Base-by-base conservation (phyloP, 1,139 yeast genomes). In the Diutina mesorugosa region DNA sequence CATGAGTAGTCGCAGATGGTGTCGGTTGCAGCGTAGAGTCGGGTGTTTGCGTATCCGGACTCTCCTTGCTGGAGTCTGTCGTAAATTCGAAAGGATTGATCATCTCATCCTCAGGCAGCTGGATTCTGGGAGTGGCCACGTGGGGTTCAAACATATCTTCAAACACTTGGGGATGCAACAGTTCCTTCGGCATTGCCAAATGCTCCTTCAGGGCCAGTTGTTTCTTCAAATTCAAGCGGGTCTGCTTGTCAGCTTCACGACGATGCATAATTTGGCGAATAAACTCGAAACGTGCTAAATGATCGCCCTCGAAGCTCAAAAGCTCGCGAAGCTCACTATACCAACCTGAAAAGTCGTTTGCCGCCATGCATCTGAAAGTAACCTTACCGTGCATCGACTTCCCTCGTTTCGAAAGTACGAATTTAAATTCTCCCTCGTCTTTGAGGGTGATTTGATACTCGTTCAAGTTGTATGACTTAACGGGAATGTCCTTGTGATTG, bases 381-480 rank as follows among this genome's bases (percentile, higher is more conserved):
- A 30, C 21, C 38, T 47, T 47, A 4, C 51, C 51, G 10, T 28
- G 38, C 51, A 47, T 47, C 54, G 64, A 63, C 61, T 70, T 74
- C 6, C 72, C 64, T 21, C 61, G 64, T 60, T 69, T 71, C 29
- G 66, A 62, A 54, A 76, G 63, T 30, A 71, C 67, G 57, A 76
- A 76, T 60, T 76, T 76, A 60, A 67, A 67, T 14, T 66, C 65
- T 38, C 66, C 65, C 9, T 71, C 74, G 60, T 72, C 73, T 58
- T 75, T 74, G 18, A 69, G 61, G 53, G 64, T 63, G 41, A 76
- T 66, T 26, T 64, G 58, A 60, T 69, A 73, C 55, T 75, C 76
- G 59, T 76, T 76, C 59, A 76, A 68, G 60, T 74, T 76, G 62
- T 76, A 76, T 0, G 79, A 75, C 59, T 73, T 74, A 14, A 66